Evolutionary conservation across 2,329 filamentous ascomycete species (phyloP).

Genomic region (Purpureocillium takamizusanense): DNA sequence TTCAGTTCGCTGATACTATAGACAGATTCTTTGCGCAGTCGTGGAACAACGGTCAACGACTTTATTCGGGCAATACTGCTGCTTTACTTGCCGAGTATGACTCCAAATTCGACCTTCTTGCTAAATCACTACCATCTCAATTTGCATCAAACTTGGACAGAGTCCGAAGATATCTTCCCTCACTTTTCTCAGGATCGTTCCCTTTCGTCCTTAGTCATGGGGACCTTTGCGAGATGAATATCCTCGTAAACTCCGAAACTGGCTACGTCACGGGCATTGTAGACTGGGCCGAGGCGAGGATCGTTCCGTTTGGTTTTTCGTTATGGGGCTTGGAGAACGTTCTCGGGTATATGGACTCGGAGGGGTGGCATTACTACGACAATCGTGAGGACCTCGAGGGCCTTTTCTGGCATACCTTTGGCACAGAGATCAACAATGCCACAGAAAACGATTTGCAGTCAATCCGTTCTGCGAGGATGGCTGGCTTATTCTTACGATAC

Average conservation of each 20-base stretch:
- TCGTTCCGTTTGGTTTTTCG: conserved; percentile 19
- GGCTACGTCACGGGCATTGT: conserved; percentile 19
- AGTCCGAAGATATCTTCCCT: neutral
- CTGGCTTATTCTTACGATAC: neutral
- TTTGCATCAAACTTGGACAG: conserved; percentile 1
- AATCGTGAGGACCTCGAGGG: conserved; percentile 1
- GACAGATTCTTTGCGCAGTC: conserved; percentile 10
- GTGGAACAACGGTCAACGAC: conserved; percentile 5
- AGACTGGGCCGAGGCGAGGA: conserved; percentile 18
- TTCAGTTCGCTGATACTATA: neutral
- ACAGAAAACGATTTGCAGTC: neutral
- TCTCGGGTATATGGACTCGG: conserved; percentile 9
- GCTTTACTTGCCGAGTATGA: conserved; percentile 4
- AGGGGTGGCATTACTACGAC: conserved; percentile 10
- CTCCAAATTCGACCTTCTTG: conserved; percentile 3
- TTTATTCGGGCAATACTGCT: neutral
- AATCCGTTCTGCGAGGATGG: conserved; percentile 1
- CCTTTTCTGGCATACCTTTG: neutral
- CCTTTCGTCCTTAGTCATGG: conserved; percentile 8
- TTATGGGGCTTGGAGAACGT: conserved; percentile 17
- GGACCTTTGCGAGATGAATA: conserved; percentile 19
- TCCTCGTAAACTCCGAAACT: conserved; percentile 15
- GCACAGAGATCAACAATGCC: neutral
- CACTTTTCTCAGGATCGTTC: conserved; percentile 1
- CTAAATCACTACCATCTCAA: conserved; percentile 5